Conservation (phyloP, 805 yeast genomes). For the Candida nonsorbophila region DNA sequence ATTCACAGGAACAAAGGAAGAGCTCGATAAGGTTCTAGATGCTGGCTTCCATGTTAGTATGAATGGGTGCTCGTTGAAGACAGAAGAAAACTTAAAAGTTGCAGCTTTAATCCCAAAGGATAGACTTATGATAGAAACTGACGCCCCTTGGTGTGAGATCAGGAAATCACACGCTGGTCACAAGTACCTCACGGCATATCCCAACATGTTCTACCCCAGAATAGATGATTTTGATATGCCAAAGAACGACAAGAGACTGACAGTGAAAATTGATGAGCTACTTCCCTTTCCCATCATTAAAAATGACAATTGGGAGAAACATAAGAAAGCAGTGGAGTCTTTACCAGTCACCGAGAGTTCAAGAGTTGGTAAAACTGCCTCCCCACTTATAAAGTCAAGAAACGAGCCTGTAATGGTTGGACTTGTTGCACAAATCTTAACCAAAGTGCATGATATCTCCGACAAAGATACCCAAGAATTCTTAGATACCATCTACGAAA, state of each 20-base stretch:
- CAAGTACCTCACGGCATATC: conserved; percentile 49
- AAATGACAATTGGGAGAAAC: conserved; percentile 51
- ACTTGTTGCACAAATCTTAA: conserved; percentile 57
- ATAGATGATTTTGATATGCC: conserved; percentile 8
- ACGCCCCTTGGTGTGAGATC: conserved; percentile 98
- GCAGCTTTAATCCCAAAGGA: conserved; percentile 65
- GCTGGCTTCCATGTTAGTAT: conserved; percentile 71
- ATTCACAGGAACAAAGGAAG: conserved; percentile 77
- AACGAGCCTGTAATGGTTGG: conserved; percentile 91
- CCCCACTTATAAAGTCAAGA: conserved; percentile 68
- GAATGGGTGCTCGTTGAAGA: conserved; percentile 89
- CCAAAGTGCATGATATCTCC: conserved; percentile 23
- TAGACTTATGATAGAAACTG: conserved; percentile 80
- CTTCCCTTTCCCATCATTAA: conserved; percentile 63
- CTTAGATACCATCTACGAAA: conserved; percentile 29
- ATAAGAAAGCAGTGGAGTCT: conserved; percentile 11
- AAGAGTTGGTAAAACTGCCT: conserved; percentile 18
- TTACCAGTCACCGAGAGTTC: conserved; percentile 5
- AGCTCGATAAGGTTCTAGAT: conserved; percentile 50
- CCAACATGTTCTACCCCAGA: conserved; percentile 52
- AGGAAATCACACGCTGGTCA: conserved; percentile 76
- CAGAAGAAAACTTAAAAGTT: conserved; percentile 66
- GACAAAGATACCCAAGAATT: conserved; percentile 25
- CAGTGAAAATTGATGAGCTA: conserved; percentile 38
- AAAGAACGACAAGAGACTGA: conserved; percentile 13